Conservation (phyloP, 108 stramenopile species). For the Epithemia pelagica region DNA sequence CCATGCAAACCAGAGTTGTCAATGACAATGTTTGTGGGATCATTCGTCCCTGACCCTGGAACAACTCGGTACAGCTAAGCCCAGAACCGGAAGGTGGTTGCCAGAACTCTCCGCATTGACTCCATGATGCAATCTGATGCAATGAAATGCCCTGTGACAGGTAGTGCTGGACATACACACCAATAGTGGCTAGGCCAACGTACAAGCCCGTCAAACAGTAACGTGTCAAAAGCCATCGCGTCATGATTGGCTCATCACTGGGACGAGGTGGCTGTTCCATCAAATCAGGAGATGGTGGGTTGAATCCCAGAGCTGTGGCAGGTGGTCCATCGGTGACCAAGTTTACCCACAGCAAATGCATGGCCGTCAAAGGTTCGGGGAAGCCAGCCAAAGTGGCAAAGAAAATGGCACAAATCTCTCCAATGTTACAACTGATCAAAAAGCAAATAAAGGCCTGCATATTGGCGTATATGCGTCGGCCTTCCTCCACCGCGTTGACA, state of each 20-base stretch:
- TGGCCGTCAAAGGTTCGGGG: constrained; percentile 95
- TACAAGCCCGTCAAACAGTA: constrained; percentile 92
- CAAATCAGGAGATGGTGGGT: constrained; percentile 88
- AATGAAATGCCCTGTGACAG: constrained; percentile 51
- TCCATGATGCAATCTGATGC: constrained; percentile 38
- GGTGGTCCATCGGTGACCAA: constrained; percentile 98
- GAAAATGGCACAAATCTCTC: constrained; percentile 94
- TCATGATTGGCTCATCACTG: constrained; percentile 92
- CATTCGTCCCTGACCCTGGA: constrained; percentile 70
- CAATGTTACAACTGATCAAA: constrained; percentile 96
- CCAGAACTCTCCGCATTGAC: constrained; percentile 46
- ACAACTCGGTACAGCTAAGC: constrained; percentile 53
- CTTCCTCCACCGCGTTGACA: constrained; percentile 94
- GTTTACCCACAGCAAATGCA: constrained; percentile 98
- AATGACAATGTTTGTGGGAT: constrained; percentile 87
- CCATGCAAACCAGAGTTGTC: constrained; percentile 93
- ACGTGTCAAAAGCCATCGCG: constrained; percentile 90
- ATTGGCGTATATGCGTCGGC: constrained; percentile 94
- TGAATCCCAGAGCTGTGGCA: constrained; percentile 97
- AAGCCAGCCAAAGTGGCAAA: constrained; percentile 86
- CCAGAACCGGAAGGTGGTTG: constrained; percentile 33
- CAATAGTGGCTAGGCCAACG: constrained; percentile 94
- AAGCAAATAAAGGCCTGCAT: constrained; percentile 99
- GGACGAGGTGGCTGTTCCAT: constrained; percentile 87
- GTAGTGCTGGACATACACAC: constrained; percentile 89